Conservation (phyloP, 2,329 filamentous ascomycete species). For the Calonectria naviculata region DNA sequence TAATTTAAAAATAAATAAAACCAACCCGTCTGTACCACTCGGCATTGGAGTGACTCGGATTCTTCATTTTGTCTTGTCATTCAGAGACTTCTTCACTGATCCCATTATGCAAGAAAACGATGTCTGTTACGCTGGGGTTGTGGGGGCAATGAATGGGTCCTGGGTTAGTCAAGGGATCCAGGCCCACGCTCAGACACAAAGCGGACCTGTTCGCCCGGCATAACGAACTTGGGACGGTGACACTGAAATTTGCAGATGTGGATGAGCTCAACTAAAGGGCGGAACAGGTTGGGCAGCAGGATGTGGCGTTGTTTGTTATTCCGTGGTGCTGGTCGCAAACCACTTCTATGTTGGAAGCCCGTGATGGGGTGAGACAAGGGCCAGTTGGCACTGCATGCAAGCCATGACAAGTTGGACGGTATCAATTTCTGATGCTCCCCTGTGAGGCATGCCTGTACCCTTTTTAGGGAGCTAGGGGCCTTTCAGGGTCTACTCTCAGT, state of each 20-base stretch:
- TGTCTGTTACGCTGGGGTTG: neutral
- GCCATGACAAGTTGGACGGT: slow-evolving; percentile 13
- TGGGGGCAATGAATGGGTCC: neutral
- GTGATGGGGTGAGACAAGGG: neutral
- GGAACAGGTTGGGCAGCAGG: neutral
- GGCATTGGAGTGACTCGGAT: too few relatives aligned
- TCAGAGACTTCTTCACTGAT: neutral
- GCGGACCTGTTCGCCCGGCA: neutral
- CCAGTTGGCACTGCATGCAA: slow-evolving; percentile 26
- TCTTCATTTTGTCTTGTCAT: neutral
- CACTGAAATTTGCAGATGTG: neutral
- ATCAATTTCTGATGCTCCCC: neutral
- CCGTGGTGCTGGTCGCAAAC: neutral
- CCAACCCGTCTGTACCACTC: too few relatives aligned
- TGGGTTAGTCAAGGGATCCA: slow-evolving; percentile 2
- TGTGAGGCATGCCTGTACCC: slow-evolving; percentile 4
- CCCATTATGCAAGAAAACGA: neutral
- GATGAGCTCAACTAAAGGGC: neutral
- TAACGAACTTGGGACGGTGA: neutral
- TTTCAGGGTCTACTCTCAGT: slow-evolving; percentile 3
- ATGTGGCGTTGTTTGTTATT: neutral
- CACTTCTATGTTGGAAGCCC: neutral
- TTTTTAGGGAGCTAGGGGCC: neutral
- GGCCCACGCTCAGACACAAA: slow-evolving; percentile 13
- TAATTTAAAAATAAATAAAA: neutral